Percentiles rank a stretch among this genome's conserved stretches.
These are phyloP conservation scores for Quercus dentata DNA, from an alignment of 306 rosid genomes.

Conservation along the genomic window DNA sequence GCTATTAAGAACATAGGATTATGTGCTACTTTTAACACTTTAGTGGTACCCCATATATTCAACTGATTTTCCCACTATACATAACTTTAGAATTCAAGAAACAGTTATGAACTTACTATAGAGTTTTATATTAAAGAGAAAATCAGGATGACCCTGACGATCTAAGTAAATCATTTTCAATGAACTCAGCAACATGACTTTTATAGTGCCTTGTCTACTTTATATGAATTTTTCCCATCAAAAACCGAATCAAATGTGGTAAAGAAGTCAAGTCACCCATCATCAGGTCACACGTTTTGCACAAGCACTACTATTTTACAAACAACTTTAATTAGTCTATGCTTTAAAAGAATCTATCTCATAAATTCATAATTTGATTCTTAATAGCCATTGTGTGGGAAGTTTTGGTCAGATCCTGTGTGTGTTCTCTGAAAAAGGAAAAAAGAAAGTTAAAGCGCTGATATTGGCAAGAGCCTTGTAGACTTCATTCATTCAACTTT, in stretches of 20 bases:
- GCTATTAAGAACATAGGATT: background rate
- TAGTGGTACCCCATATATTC: background rate
- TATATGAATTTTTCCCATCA: background rate
- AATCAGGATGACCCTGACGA: background rate
- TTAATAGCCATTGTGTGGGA: background rate
- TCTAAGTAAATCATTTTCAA: background rate
- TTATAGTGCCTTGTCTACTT: background rate
- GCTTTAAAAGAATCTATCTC: background rate
- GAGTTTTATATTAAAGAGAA: background rate
- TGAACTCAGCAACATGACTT: background rate
- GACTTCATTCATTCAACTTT: slow-evolving; percentile 2
- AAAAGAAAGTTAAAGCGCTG: background rate
- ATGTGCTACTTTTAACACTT: background rate
- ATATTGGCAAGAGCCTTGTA: background rate
- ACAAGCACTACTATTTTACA: background rate
- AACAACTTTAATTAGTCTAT: background rate
- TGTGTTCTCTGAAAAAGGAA: background rate
- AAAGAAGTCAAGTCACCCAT: background rate
- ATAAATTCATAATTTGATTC: background rate
- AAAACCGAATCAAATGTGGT: background rate
- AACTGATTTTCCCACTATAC: background rate
- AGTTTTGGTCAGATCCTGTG: slow-evolving; percentile 6
- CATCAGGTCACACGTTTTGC: background rate
- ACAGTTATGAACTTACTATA: background rate
- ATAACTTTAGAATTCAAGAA: background rate